Percentiles rank a stretch among this genome's conserved stretches.
Evolutionary conservation across 78 protist species (phyloP).

Genomic region (Trichosphaerium sp.): DNA sequence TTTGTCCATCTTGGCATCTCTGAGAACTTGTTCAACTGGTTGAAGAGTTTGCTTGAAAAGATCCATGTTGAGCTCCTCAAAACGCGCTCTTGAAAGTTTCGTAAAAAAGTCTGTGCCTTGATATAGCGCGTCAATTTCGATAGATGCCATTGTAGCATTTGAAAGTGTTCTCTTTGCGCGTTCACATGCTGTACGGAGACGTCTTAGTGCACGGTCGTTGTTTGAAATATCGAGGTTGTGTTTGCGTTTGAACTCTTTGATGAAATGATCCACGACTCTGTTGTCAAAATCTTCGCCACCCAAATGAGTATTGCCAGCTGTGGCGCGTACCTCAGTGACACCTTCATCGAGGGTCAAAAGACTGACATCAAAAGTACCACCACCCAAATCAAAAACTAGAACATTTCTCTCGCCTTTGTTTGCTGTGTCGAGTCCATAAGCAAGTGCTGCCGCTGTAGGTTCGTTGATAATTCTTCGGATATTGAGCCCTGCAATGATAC

Average conservation of each 20-base stretch:
- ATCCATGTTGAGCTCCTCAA: slow-evolving; percentile 42
- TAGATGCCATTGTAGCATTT: slow-evolving; percentile 56
- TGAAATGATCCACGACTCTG: slow-evolving; percentile 77
- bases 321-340: slow-evolving; percentile 93
- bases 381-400: slow-evolving; percentile 95
- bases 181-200: slow-evolving; percentile 92
- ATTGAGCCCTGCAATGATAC: slow-evolving; percentile 70
- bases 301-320: slow-evolving; percentile 94
- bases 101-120: slow-evolving; percentile 22
- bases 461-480: slow-evolving; percentile 93
- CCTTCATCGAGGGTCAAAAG: slow-evolving; percentile 86
- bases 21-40: slow-evolving; percentile 35
- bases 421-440: slow-evolving; percentile 75
- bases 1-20: slow-evolving; percentile 79
- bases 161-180: slow-evolving; percentile 86
- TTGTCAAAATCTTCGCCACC: slow-evolving; percentile 97
- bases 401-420: slow-evolving; percentile 60
- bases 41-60: slow-evolving; percentile 19
- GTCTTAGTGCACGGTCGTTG: slow-evolving; percentile 72
- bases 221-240: slow-evolving; percentile 61
- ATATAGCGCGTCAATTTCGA: slow-evolving; percentile 43
- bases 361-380: slow-evolving; percentile 94
- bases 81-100: slow-evolving; percentile 37
- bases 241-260: slow-evolving; percentile 76
- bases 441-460: slow-evolving; percentile 95